Evolutionary conservation across 805 yeast genomes (phyloP).

Genomic region (Lipomyces orientalis): DNA sequence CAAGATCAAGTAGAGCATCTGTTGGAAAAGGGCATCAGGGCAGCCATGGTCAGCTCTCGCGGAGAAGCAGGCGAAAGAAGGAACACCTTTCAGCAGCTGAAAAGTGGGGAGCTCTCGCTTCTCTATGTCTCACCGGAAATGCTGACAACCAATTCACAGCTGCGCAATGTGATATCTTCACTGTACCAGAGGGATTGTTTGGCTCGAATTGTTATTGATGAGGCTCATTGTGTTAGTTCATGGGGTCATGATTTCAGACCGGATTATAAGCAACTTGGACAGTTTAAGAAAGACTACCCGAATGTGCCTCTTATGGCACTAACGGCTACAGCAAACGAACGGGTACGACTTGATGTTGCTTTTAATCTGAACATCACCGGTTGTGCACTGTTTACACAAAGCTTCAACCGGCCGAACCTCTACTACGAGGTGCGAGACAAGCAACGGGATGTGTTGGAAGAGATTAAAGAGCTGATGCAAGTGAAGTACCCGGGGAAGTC

Average conservation of each 20-base stretch:
- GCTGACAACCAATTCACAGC: constrained; percentile 75
- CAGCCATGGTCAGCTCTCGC: constrained; percentile 87
- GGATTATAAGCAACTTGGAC: constrained; percentile 81
- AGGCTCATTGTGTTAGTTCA: constrained; percentile 96
- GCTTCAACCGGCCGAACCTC: constrained; percentile 88
- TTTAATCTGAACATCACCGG: constrained; percentile 69
- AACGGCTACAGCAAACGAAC: constrained; percentile 95
- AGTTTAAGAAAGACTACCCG: constrained; percentile 75
- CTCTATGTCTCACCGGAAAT: constrained; percentile 94
- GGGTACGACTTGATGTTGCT: constrained; percentile 83
- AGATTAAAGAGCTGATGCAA: constrained; percentile 62
- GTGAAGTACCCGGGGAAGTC: constrained; percentile 61
- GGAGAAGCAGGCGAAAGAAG: constrained; percentile 67
- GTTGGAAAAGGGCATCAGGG: constrained; percentile 66
- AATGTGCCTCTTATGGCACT: constrained; percentile 90
- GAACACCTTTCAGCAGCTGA: constrained; percentile 64
- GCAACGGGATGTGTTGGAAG: constrained; percentile 59
- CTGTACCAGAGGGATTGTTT: constrained; percentile 62
- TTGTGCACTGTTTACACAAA: constrained; percentile 72
- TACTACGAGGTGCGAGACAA: constrained; percentile 79
- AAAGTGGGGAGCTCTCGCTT: constrained; percentile 70
- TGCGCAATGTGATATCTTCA: constrained; percentile 64
- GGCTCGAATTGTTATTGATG: constrained; percentile 92
- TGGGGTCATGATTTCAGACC: constrained; percentile 99
- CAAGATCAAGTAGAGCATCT: constrained; percentile 94